phyloP scores from a whole-genome alignment of 1,284 basidiomycete genomes.

The Moniliophthora roreri region DNA sequence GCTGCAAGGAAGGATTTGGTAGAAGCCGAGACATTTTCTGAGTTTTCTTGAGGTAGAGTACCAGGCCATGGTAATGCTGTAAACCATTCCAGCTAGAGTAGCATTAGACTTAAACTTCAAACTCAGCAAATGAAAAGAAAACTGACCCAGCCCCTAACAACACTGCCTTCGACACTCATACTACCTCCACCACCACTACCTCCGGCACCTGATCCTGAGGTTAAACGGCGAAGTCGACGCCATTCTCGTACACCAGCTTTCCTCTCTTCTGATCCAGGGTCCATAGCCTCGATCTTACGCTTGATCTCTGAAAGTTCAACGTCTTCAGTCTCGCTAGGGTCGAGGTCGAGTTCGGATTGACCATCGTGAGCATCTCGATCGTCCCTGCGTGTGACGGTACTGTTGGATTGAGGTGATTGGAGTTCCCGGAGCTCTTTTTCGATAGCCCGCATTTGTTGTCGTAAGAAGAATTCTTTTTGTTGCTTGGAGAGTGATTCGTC shows the following conservation, averaged over 20 bases:
- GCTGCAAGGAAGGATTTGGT: slow-evolving; percentile 50
- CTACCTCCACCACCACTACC: slow-evolving; percentile 11
- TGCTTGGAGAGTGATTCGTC: slow-evolving; percentile 79
- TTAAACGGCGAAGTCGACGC: slow-evolving; percentile 72
- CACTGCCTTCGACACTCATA: slow-evolving; percentile 72
- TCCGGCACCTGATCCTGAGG: slow-evolving; percentile 42
- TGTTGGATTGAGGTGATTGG: slow-evolving; percentile 33
- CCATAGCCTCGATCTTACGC: slow-evolving; percentile 79
- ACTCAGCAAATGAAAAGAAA: slow-evolving; percentile 10
- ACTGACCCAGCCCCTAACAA: slow-evolving; percentile 74
- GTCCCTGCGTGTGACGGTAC: slow-evolving; percentile 13
- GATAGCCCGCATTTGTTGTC: slow-evolving; percentile 87
- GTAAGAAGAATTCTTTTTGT: slow-evolving; percentile 81
- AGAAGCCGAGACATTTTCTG: slow-evolving; percentile 36
- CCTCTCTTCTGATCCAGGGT: slow-evolving; percentile 71
- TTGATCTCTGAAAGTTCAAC: slow-evolving; percentile 78
- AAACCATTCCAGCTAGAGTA: slow-evolving; percentile 77
- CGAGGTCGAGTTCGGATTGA: slow-evolving; percentile 46
- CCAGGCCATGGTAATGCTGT: slow-evolving; percentile 77
- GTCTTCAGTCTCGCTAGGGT: slow-evolving; percentile 76
- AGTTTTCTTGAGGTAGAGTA: slow-evolving; percentile 23
- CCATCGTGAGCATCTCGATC: slow-evolving; percentile 6
- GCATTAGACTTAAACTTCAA: slow-evolving; percentile 22
- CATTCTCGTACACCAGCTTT: slow-evolving; percentile 85
- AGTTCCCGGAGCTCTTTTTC: slow-evolving; percentile 80